phyloP scores from a whole-genome alignment of 441 rosid genomes.

The Rhodomyrtus psidioides region DNA sequence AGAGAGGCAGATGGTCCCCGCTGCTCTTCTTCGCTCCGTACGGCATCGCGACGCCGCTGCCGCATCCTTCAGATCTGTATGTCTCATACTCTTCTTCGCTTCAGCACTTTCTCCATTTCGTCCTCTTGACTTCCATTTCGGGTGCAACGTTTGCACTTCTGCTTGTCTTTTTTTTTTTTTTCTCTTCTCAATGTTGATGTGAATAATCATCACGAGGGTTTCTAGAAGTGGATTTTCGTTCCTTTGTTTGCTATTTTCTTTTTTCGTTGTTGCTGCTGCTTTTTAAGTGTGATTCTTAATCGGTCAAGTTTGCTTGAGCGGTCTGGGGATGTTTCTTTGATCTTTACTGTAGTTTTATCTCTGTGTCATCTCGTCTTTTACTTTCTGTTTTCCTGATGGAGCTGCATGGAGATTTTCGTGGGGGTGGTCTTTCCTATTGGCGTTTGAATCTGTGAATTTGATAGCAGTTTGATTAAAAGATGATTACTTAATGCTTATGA shows the following conservation, averaged over 20 bases:
- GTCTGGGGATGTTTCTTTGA: neutral
- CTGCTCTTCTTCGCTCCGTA: constrained; percentile 61
- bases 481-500: neutral
- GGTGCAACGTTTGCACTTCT: neutral
- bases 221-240: neutral
- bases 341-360: neutral
- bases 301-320: neutral
- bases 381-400: neutral
- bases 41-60: constrained; percentile 66
- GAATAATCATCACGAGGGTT: neutral
- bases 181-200: neutral
- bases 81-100: neutral
- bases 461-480: neutral
- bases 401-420: neutral
- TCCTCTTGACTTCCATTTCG: neutral
- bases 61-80: constrained; percentile 52
- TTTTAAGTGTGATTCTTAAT: too few relatives aligned
- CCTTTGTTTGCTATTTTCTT: neutral
- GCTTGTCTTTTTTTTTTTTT: too few relatives aligned
- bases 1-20: constrained; percentile 43
- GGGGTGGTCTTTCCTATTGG: neutral
- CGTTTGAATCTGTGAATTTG: neutral
- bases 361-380: neutral
- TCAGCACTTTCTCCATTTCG: neutral
- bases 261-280: neutral